Evolutionary conservation across 768 basidiomycete species (phyloP), one percentile per base, ranked within the genome.

Genomic region (Suillus hirtellus): DNA sequence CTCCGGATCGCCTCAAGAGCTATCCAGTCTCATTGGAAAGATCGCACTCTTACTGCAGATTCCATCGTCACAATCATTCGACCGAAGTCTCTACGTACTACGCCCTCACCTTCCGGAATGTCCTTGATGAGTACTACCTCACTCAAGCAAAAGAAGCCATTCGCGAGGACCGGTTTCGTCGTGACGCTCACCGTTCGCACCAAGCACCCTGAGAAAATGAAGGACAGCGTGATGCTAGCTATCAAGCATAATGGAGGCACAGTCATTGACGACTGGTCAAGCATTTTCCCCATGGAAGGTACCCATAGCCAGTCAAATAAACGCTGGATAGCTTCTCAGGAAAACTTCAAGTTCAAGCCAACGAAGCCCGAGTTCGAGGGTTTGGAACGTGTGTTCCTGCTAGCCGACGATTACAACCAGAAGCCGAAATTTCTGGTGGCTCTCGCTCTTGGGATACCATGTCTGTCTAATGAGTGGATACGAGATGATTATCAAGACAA

Each of bases 401-500:
- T 93, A 17, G 84, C 90, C 0, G 87, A 92, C 65, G 83, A 86
- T 15, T 72, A 81, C 10, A 85, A 81, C 66, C 84, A 86, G 62
- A 95, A 92, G 67, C 84, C 89, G 11, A 96, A 95, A 74, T 94
- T 84, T 69, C 78, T 96, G 60, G 81, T 89, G 3, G 91, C 93
- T 7, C 82, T 98, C 40, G 93, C 92, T 0, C 78, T 95, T 46
- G 95, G 95, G 12, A 87, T 97, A 59, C 95, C 95, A 4, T 95
- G 92, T 67, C 69, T 97, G 31, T 82, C 81, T 1, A 72, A 81
- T 6, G 75, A 80, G 12, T 95, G 88, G 84, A 71, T 89, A 37
- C 65, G 78, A 40, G 74, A 79, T 31, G 78, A 12, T 72, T 65
- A 69, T 60, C 27, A 67, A 49, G 46, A 62, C 63, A 44, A 59